Evolutionary conservation across 108 stramenopile species (phyloP).

Genomic region (Nannochloropsis salina): DNA sequence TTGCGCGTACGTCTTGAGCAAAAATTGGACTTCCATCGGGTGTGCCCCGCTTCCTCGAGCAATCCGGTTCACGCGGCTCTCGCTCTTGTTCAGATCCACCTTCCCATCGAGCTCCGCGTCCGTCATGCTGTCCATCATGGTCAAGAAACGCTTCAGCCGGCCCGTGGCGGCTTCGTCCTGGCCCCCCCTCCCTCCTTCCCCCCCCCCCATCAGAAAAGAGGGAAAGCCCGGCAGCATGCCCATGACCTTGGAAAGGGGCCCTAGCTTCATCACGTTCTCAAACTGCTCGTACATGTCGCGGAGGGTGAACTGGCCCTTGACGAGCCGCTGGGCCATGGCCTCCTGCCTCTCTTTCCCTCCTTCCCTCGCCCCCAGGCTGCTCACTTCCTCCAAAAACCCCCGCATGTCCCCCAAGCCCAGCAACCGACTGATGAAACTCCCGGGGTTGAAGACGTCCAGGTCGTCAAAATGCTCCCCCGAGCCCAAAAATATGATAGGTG

Average conservation of each 20-base stretch:
- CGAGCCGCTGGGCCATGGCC: constrained; percentile 72
- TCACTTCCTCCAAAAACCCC: constrained; percentile 67
- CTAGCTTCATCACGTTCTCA: constrained; percentile 76
- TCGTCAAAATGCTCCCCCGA: constrained; percentile 95
- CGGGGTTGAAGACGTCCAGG: constrained; percentile 76
- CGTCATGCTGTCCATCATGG: constrained; percentile 95
- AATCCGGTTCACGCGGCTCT: constrained; percentile 61
- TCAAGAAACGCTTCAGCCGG: constrained; percentile 75
- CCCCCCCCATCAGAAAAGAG: constrained; percentile 58
- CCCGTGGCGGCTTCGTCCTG: constrained; percentile 24
- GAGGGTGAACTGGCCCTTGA: constrained; percentile 87
- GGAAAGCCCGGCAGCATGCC: constrained; percentile 93
- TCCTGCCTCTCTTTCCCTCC: constrained; percentile 58
- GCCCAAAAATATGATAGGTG: constrained; percentile 92
- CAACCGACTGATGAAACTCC: constrained; percentile 77
- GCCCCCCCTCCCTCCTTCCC: constrained; percentile 66
- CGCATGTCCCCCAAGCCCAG: constrained; percentile 77
- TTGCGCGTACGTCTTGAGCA: constrained; percentile 80
- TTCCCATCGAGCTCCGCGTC: constrained; percentile 87
- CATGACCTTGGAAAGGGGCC: constrained; percentile 81
- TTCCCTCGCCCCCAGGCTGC: constrained; percentile 55
- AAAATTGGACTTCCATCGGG: constrained; percentile 70
- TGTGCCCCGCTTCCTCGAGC: constrained; percentile 83
- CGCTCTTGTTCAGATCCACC: constrained; percentile 52
- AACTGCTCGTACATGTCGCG: constrained; percentile 93